Evolutionary conservation across 768 basidiomycete species (phyloP).

Genomic region (Auriscalpium orientale): DNA sequence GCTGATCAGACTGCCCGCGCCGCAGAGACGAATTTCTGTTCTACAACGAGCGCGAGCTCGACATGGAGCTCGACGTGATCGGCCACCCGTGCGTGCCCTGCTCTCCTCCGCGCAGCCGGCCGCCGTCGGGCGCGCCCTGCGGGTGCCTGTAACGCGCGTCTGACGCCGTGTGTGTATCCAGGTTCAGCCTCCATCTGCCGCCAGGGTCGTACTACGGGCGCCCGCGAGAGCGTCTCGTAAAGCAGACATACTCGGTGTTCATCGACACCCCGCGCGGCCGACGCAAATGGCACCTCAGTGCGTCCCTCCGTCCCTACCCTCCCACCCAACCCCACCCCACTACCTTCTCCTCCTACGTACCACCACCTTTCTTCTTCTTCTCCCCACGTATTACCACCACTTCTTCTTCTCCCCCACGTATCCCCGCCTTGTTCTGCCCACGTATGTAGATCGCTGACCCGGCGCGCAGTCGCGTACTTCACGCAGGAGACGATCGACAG

Average conservation of each 20-base stretch:
- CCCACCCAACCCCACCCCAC: neutral
- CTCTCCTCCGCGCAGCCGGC: neutral
- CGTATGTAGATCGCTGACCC: too few relatives aligned
- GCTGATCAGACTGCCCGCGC: neutral
- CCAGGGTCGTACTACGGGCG: conserved; percentile 20
- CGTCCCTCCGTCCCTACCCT: conserved; percentile 17
- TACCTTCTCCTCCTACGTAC: too few relatives aligned
- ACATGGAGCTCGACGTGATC: conserved; percentile 19
- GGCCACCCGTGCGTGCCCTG: conserved; percentile 10
- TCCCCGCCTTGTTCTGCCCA: too few relatives aligned
- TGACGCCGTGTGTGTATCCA: conserved; percentile 13
- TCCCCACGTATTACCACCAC: too few relatives aligned
- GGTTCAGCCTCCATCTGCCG: conserved; percentile 17
- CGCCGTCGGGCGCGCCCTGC: too few relatives aligned
- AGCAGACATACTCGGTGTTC: conserved; percentile 77
- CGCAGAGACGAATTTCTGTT: conserved; percentile 60
- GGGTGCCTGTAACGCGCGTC: neutral
- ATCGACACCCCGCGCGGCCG: conserved; percentile 57
- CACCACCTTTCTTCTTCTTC: too few relatives aligned
- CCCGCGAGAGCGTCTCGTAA: conserved; percentile 49
- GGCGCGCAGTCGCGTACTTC: conserved; percentile 30
- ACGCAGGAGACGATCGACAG: conserved; percentile 26
- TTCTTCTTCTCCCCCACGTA: too few relatives aligned
- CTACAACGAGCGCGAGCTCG: conserved; percentile 60
- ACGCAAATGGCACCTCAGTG: conserved; percentile 79